Conservation (phyloP, 2,329 filamentous ascomycete species). For the Kalaharituber pfeilii region DNA sequence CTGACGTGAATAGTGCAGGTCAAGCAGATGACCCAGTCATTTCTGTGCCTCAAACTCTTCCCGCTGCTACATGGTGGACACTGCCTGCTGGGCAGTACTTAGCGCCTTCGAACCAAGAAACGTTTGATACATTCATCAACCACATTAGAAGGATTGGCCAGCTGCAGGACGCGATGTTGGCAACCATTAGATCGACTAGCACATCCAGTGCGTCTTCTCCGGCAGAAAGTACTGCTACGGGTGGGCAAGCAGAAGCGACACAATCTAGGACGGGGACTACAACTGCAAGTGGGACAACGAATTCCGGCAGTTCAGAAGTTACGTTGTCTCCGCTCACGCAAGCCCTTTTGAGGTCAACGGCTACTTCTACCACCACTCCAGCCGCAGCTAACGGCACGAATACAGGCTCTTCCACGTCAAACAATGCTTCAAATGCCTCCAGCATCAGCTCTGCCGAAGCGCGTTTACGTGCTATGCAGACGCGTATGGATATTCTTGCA, state of each 20-base stretch:
- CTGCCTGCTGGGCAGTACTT: not conserved
- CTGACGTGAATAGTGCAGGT: not conserved
- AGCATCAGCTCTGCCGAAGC: constrained; percentile 18
- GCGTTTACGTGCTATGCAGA: constrained; percentile 21
- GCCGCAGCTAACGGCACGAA: not conserved
- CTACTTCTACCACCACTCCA: not conserved
- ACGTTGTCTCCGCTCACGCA: not conserved
- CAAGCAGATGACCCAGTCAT: too few relatives aligned
- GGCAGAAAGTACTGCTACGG: not conserved
- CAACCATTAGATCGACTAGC: constrained; percentile 3
- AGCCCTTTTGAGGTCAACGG: not conserved
- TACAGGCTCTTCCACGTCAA: not conserved
- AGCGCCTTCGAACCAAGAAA: constrained; percentile 8
- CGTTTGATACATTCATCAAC: constrained; percentile 19
- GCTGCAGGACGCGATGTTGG: constrained; percentile 21
- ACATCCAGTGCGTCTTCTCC: not conserved
- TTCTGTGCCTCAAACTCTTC: not conserved
- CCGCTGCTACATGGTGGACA: constrained; percentile 4
- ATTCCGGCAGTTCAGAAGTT: too few relatives aligned
- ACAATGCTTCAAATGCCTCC: not conserved
- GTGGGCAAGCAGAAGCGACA: not conserved
- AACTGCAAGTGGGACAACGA: not conserved
- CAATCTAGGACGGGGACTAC: not conserved
- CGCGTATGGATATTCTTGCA: constrained; percentile 20
- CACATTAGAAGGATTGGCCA: constrained; percentile 22